A percentile compares a stretch with the other conserved stretches of the same genome.
These are phyloP conservation scores for Pulveroboletus frians DNA, from an alignment of 768 basidiomycete species.

Conservation along the genomic window DNA sequence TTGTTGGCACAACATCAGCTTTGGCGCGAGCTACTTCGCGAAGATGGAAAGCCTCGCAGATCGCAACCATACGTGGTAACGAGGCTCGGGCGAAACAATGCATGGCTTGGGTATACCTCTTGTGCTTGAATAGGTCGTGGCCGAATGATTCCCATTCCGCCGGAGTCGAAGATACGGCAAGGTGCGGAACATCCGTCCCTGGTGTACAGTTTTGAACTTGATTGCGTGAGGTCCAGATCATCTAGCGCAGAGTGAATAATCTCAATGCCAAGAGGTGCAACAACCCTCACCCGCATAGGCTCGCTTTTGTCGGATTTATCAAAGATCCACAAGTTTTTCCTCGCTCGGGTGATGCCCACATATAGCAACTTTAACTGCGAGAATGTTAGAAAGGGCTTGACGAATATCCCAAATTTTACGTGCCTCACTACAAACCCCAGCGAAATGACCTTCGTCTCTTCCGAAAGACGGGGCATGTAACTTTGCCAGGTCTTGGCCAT, in stretches of 20 bases:
- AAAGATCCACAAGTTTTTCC: slow-evolving; percentile 66
- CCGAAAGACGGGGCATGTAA: slow-evolving; percentile 41
- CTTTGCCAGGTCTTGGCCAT: slow-evolving; percentile 8
- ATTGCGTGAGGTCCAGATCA: slow-evolving; percentile 44
- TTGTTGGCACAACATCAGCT: slow-evolving; percentile 22
- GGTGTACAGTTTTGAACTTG: slow-evolving; percentile 48
- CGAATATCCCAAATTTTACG: neutral
- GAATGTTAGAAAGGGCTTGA: neutral
- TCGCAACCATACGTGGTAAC: slow-evolving; percentile 36
- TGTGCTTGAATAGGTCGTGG: slow-evolving; percentile 34
- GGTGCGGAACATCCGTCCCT: slow-evolving; percentile 43
- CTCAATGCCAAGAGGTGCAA: neutral
- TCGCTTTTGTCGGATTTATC: slow-evolving; percentile 54
- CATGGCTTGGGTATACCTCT: slow-evolving; percentile 47
- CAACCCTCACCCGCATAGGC: slow-evolving; percentile 46
- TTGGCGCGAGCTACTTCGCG: slow-evolving; percentile 44
- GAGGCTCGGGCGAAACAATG: slow-evolving; percentile 49
- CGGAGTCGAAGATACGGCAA: slow-evolving; percentile 49
- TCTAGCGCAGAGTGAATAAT: slow-evolving; percentile 28
- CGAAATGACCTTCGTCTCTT: slow-evolving; percentile 42
- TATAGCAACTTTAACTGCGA: slow-evolving; percentile 61
- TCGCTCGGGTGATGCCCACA: slow-evolving; percentile 65
- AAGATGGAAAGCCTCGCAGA: slow-evolving; percentile 50
- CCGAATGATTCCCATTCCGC: slow-evolving; percentile 45
- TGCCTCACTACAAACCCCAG: slow-evolving; percentile 57